A percentile compares a stretch with the other conserved stretches of the same genome.
These are phyloP conservation scores for Cordyceps javanica DNA, from an alignment of 2,329 filamentous ascomycete species.

Conservation along the genomic window DNA sequence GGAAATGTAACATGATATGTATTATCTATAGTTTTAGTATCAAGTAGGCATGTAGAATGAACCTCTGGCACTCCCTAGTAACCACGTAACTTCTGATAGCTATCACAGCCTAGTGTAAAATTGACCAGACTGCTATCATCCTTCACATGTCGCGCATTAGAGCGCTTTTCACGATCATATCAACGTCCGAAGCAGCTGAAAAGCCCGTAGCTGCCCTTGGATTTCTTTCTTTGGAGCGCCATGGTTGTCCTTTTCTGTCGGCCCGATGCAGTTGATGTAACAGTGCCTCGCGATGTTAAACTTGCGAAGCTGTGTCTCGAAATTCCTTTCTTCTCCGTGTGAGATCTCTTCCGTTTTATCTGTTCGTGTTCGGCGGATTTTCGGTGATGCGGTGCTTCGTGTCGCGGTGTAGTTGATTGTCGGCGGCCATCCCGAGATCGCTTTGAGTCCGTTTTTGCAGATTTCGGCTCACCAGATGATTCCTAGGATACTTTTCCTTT, in stretches of 20 bases:
- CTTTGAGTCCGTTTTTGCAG: neutral
- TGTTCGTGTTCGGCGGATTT: neutral
- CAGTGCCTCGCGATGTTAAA: neutral
- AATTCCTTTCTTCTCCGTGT: neutral
- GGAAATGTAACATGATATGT: neutral
- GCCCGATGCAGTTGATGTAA: neutral
- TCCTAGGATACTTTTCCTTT: neutral
- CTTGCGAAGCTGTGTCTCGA: neutral
- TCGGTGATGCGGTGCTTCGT: neutral
- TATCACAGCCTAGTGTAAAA: neutral
- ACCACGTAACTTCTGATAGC: neutral
- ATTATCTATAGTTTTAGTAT: constrained; percentile 1
- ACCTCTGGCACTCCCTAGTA: neutral
- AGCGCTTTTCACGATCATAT: neutral
- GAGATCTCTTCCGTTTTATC: neutral
- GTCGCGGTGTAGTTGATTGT: neutral
- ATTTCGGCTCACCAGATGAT: neutral
- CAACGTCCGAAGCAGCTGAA: constrained; percentile 5
- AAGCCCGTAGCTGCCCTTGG: neutral
- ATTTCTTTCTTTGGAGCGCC: neutral
- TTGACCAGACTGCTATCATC: neutral
- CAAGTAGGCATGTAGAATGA: neutral
- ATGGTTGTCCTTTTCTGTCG: neutral
- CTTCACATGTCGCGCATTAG: neutral
- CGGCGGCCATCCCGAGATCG: neutral